phyloP scores from a whole-genome alignment of 805 yeast species.

The Saccharomycopsis javanensis region DNA sequence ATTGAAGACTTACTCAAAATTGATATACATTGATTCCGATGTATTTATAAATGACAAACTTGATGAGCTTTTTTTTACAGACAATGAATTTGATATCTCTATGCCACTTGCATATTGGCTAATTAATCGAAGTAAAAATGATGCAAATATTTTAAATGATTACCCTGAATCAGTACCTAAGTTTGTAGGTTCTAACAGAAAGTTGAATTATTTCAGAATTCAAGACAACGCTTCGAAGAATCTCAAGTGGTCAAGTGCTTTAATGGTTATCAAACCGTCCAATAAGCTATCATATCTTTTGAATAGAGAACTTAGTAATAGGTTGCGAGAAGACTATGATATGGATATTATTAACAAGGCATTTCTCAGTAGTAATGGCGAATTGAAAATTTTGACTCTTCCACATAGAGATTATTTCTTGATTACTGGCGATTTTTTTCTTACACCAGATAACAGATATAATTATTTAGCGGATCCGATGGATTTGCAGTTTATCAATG shows the following conservation, averaged over 20 bases:
- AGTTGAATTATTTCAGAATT: conserved; percentile 11
- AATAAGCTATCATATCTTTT: conserved; percentile 23
- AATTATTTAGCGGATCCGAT: conserved; percentile 36
- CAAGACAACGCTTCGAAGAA: conserved; percentile 1
- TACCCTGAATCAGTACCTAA: conserved; percentile 9
- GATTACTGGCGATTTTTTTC: conserved; percentile 36
- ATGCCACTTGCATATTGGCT: conserved; percentile 31
- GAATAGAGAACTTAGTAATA: conserved; percentile 23
- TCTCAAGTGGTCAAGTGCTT: conserved; percentile 19
- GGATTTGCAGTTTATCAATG: conserved; percentile 25
- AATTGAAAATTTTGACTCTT: conserved; percentile 27
- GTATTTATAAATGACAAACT: conserved; percentile 33
- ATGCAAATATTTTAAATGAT: conserved; percentile 5
- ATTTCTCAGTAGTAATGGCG: not conserved
- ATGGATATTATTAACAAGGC: conserved; percentile 40
- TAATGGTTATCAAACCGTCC: conserved; percentile 54
- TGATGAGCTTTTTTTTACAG: conserved; percentile 45
- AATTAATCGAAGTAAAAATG: conserved; percentile 10
- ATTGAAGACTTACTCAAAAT: conserved; percentile 31
- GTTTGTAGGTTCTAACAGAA: not conserved
- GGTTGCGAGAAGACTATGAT: conserved; percentile 35
- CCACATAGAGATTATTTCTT: conserved; percentile 45
- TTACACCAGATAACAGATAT: conserved; percentile 26
- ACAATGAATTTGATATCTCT: conserved; percentile 36
- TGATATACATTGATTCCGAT: conserved; percentile 53